Conservation (phyloP, 148 eudicot species). For the Silene uniflora region DNA sequence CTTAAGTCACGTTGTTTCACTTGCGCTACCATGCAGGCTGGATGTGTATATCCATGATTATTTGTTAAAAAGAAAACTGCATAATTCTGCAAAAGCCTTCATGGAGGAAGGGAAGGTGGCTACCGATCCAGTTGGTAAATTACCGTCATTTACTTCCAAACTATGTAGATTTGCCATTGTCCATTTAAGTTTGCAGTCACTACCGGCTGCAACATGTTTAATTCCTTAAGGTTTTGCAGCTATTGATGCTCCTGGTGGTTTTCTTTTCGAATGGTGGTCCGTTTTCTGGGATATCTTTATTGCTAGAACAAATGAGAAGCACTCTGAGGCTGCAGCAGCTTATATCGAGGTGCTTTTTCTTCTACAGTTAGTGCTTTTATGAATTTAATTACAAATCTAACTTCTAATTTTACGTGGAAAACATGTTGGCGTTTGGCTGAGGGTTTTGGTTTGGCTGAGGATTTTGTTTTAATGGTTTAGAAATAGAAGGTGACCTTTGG, state of each 20-base stretch:
- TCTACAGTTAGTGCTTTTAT: constrained; percentile 4
- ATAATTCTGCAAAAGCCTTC: constrained; percentile 91
- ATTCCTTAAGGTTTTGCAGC: constrained; percentile 44
- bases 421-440: not conserved
- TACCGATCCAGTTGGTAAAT: constrained; percentile 94
- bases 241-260: constrained; percentile 99
- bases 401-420: not conserved
- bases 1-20: constrained; percentile 2
- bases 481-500: not conserved
- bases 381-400: not conserved
- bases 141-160: not conserved
- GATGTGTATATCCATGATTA: constrained; percentile 98
- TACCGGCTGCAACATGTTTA: not conserved
- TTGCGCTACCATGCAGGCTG: constrained; percentile 52
- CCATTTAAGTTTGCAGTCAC: not conserved
- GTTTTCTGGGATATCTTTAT: constrained; percentile 99
- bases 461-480: not conserved
- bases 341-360: constrained; percentile 71
- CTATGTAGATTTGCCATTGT: constrained; percentile 1
- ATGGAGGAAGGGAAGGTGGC: constrained; percentile 99
- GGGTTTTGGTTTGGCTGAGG: not conserved
- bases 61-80: constrained; percentile 84
- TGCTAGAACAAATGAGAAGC: constrained; percentile 95
- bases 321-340: constrained; percentile 93
- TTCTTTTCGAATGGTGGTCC: constrained; percentile 99